Conservation (phyloP, 208 protist genomes). For the Wallacemonas rigidus region DNA sequence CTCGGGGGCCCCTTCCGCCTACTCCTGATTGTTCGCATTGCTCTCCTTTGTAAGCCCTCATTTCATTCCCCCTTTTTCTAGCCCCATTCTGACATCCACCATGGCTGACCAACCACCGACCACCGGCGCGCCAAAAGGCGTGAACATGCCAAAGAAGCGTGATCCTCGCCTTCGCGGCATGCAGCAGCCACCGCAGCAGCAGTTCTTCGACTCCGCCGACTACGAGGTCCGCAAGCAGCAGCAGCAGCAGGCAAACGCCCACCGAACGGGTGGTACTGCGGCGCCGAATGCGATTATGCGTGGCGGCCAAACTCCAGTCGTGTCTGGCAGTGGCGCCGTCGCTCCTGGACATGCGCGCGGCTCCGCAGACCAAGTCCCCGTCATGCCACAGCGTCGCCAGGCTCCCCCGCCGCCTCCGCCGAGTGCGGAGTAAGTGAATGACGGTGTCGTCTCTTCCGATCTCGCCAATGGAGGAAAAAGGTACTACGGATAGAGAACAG, state of each 20-base stretch:
- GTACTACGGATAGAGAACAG: no score
- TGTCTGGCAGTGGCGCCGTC: slow-evolving; percentile 2
- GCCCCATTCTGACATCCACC: slow-evolving; percentile 4
- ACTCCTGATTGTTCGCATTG: neutral
- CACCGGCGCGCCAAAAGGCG: slow-evolving; percentile 45
- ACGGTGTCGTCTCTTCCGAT: no score
- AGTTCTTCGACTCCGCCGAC: slow-evolving; percentile 90
- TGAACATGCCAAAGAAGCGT: slow-evolving; percentile 89
- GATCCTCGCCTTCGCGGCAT: slow-evolving; percentile 81
- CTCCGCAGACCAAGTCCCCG: slow-evolving; percentile 11
- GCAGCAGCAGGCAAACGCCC: slow-evolving; percentile 21
- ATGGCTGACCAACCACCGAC: slow-evolving; percentile 17
- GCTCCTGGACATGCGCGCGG: slow-evolving; percentile 10
- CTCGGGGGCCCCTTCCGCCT: no score
- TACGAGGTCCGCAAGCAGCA: slow-evolving; percentile 86
- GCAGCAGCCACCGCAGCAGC: slow-evolving; percentile 64
- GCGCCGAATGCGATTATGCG: neutral
- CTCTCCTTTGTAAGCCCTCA: slow-evolving; percentile 14
- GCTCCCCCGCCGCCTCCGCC: neutral
- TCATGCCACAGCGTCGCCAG: slow-evolving; percentile 17
- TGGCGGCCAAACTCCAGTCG: neutral
- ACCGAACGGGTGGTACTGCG: neutral
- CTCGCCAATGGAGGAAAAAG: no score
- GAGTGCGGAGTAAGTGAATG: no score
- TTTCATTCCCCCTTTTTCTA: slow-evolving; percentile 15